These are phyloP conservation scores for Trichoderma guizhouense DNA, from an alignment of 2,329 filamentous ascomycete genomes.

Conservation along the genomic window DNA sequence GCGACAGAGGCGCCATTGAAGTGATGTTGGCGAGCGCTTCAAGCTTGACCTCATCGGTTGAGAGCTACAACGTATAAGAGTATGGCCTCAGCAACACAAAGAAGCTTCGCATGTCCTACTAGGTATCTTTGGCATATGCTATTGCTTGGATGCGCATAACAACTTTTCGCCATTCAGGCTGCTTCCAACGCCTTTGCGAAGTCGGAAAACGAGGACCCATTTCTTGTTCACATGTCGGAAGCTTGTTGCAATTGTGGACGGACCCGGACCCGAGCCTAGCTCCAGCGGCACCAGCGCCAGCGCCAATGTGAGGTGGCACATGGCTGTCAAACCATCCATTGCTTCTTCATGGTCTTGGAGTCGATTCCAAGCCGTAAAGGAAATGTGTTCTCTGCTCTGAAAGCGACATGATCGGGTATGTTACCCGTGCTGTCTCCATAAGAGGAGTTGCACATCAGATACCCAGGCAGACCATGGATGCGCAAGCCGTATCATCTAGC, in stretches of 20 bases:
- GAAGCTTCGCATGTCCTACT: not conserved
- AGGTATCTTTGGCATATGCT: not conserved
- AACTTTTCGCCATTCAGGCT: not conserved
- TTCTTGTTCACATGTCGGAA: conserved; percentile 23
- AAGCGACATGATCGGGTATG: not conserved
- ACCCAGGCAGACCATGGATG: not conserved
- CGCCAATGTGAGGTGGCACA: not conserved
- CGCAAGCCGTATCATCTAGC: not conserved
- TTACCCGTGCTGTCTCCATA: not conserved
- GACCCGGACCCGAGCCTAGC: too few relatives aligned
- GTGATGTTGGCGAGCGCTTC: not conserved
- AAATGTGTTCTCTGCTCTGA: not conserved
- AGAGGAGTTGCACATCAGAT: not conserved
- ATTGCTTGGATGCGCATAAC: not conserved
- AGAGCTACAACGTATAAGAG: not conserved
- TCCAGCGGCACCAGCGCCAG: too few relatives aligned
- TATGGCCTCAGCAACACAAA: not conserved
- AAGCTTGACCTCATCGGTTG: not conserved
- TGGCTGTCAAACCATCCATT: not conserved
- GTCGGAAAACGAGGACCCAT: conserved; percentile 25
- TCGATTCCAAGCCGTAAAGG: not conserved
- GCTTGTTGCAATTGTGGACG: conserved; percentile 23
- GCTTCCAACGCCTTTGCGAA: conserved; percentile 24
- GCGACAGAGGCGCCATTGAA: too few relatives aligned
- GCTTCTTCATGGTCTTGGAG: conserved; percentile 23